Conservation (phyloP, 805 yeast species). For the Hanseniaspora vineae region DNA sequence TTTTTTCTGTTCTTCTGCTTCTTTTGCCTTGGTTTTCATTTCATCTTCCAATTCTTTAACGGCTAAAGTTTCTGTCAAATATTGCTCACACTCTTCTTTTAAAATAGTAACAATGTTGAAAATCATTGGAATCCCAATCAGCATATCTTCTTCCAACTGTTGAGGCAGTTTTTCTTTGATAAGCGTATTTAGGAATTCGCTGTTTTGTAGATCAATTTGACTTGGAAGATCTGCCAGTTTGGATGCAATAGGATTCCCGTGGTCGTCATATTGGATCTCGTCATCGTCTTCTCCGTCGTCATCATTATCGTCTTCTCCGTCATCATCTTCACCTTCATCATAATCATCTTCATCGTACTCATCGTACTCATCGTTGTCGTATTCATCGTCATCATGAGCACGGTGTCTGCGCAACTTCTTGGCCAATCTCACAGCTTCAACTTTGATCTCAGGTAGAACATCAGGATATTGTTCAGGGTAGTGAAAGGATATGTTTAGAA, state of each 20-base stretch:
- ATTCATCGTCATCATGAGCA: conserved; percentile 11
- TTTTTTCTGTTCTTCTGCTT: conserved; percentile 76
- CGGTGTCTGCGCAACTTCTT: conserved; percentile 24
- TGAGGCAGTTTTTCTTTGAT: conserved; percentile 13
- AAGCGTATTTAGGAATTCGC: conserved; percentile 34
- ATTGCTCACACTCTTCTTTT: conserved; percentile 68
- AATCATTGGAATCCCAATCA: conserved; percentile 83
- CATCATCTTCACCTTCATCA: conserved; percentile 26
- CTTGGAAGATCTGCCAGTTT: conserved; percentile 44
- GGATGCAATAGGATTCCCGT: conserved; percentile 32
- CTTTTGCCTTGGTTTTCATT: conserved; percentile 45
- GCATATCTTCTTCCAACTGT: conserved; percentile 40
- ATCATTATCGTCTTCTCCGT: conserved; percentile 17
- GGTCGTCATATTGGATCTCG: conserved; percentile 29
- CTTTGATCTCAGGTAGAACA: conserved; percentile 41
- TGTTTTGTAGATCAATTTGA: conserved; percentile 25
- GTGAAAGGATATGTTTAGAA: conserved; percentile 42
- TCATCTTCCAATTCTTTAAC: conserved; percentile 45
- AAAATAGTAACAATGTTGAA: conserved; percentile 66
- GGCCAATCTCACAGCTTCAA: conserved; percentile 18
- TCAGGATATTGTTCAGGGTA: conserved; percentile 81
- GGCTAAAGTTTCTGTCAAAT: conserved; percentile 47
- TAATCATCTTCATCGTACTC: conserved; percentile 20
- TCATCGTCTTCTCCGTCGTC: conserved; percentile 9
- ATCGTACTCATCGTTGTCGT: conserved; percentile 17